Evolutionary conservation across 1,284 basidiomycete genomes (phyloP), one percentile per base, ranked within the genome.

Genomic region (Exobasidium cylindrosporum): DNA sequence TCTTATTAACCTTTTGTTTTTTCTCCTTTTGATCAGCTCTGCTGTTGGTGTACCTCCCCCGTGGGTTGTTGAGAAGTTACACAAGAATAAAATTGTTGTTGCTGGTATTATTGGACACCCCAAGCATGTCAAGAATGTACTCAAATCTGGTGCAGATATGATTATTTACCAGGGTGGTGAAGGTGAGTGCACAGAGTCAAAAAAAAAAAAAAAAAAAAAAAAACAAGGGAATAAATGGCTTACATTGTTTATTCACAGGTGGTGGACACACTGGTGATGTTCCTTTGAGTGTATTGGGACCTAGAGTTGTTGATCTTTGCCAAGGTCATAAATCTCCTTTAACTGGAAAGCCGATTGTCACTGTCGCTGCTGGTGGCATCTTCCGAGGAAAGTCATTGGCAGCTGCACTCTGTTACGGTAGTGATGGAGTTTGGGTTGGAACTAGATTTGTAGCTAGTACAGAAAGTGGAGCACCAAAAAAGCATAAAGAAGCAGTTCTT

Each of bases 381-480:
- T 74, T 56, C 58, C 67, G 68, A 58, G 74, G 74, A 23, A 68
- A 72, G 21, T 64, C 65, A 58, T 69, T 76, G 21, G 74, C 74
- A 29, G 69, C 74, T 30, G 62, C 74, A 26, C 61, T 76, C 52
- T 68, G 61, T 59, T 76, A 69, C 63, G 72, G 70, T 35, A 57
- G 68, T 11, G 64, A 67, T 58, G 72, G 74, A 49, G 73, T 74
- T 13, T 76, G 74, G 74, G 72, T 76, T 59, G 92, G 92, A 43
- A 91, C 90, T 1, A 86, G 92, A 45, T 96, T 96, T 76, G 90
- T 96, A 28, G 92, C 92, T 23, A 70, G 68, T 7, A 67, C 52
- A 30, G 74, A 76, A 53, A 64, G 66, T 1, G 74, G 74, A 35
- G 74, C 74, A 13, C 73, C 74, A 55, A 69, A 67, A 57, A 66